Evolutionary conservation across 2,329 filamentous ascomycete genomes (phyloP), one percentile per base, ranked within the genome.

Genomic region (Rhexocercosporidium sp.): DNA sequence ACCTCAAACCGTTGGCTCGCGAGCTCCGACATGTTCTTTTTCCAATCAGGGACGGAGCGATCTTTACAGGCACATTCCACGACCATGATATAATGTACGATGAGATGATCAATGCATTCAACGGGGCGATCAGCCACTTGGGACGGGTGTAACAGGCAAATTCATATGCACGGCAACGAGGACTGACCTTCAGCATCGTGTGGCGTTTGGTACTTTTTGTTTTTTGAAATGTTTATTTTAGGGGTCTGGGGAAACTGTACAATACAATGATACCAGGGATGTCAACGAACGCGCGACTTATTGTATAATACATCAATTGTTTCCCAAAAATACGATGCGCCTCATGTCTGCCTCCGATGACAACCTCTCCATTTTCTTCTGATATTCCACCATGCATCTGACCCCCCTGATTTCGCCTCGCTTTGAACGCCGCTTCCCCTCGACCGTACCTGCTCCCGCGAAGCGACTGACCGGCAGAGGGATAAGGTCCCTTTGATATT

Each of bases 41-140:
- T n/a, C n/a, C n/a, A n/a, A n/a, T n/a, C n/a, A n/a, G n/a, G n/a
- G n/a, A n/a, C n/a, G n/a, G n/a, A n/a, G n/a, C n/a, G n/a, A n/a
- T n/a, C n/a, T 69, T 67, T 34, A 69, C 49, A 54, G 56, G 64
- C 37, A 70, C 64, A 46, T 69, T 65, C 51, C 25, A 56, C 4
- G 49, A 69, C 27, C 16, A 54, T 34, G 12, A 65, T 66, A 64
- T 68, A 44, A 67, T 70, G 62, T 70, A 70, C 41, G 27, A 67
- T 63, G 39, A 59, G 63, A 64, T 68, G 37, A 66, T 70, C 25
- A 64, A 62, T 29, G 61, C 67, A 46, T 65, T 67, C 37, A 53
- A 62, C 47, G 62, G 22, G 31, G 64, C 59, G 31, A 69, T 69
- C 25, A 22, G 53, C 39, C 29, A 29, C 41, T 56, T 56, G 22